Evolutionary conservation across 495 filamentous ascomycete species (phyloP).

Genomic region (Penicillium argentinense): DNA sequence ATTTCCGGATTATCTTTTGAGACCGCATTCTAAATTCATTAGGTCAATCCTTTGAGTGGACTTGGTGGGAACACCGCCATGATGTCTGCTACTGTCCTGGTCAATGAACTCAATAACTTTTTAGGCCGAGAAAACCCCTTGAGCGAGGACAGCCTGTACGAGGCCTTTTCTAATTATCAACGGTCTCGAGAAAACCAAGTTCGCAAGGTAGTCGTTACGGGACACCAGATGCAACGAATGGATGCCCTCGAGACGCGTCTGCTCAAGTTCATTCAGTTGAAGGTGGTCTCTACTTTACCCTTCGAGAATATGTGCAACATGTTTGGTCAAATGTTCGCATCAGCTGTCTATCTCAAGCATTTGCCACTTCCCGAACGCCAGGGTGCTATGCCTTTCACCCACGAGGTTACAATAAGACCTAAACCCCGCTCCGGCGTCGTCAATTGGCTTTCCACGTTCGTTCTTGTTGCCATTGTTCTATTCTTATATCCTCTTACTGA

Average conservation of each 20-base stretch:
- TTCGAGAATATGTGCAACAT: not conserved
- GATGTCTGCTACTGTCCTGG: slow-evolving; percentile 34
- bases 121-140: not conserved
- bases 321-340: not conserved
- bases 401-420: slow-evolving; percentile 5
- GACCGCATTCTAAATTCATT: not conserved
- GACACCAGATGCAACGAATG: slow-evolving; percentile 1
- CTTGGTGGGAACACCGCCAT: slow-evolving; percentile 42
- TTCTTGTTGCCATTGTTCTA: not conserved
- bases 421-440: not conserved
- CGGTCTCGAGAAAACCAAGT: not conserved
- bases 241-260: slow-evolving; percentile 5
- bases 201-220: not conserved
- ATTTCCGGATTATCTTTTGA: no score
- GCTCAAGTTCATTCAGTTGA: slow-evolving; percentile 3
- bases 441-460: not conserved
- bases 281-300: not conserved
- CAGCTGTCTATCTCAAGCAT: not conserved
- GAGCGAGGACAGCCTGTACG: not conserved
- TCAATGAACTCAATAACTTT: slow-evolving; percentile 23
- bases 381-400: not conserved
- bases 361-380: slow-evolving; percentile 1
- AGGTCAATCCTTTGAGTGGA: slow-evolving; percentile 26
- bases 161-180: slow-evolving; percentile 5
- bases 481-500: not conserved